phyloP scores from a whole-genome alignment of 352 stramenopile genomes.

The Nannochloropsis limnetica region DNA sequence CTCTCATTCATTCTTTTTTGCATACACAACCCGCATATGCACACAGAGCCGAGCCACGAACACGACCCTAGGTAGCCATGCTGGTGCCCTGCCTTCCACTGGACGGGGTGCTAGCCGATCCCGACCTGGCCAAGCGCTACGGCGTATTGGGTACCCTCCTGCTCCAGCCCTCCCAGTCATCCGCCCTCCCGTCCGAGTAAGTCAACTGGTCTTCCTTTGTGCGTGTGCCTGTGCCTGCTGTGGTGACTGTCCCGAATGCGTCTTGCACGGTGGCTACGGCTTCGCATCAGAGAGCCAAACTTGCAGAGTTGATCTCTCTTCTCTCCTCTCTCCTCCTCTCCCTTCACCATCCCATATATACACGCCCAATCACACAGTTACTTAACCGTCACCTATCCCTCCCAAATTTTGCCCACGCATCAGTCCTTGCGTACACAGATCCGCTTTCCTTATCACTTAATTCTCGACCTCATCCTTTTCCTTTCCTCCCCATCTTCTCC shows the following conservation, averaged over 20 bases:
- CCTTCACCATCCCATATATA: not conserved
- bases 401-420: not conserved
- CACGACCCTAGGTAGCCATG: not conserved
- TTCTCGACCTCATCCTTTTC: not conserved
- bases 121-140: slow-evolving; percentile 25
- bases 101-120: slow-evolving; percentile 4
- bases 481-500: not conserved
- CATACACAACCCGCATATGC: not conserved
- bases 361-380: not conserved
- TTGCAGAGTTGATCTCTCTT: not conserved
- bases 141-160: slow-evolving; percentile 5
- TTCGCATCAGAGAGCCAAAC: not conserved
- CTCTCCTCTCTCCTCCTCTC: not conserved
- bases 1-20: not conserved
- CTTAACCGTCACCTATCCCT: no score
- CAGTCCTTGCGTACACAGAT: not conserved
- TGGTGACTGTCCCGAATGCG: not conserved
- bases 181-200: not conserved
- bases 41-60: not conserved
- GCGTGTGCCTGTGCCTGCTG: not conserved
- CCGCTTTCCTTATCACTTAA: not conserved
- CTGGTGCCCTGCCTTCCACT: not conserved
- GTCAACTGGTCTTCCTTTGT: not conserved
- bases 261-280: not conserved
- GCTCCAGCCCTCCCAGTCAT: slow-evolving; percentile 12